phyloP scores from a whole-genome alignment of 768 basidiomycete species.

The Termitomyces sp. region DNA sequence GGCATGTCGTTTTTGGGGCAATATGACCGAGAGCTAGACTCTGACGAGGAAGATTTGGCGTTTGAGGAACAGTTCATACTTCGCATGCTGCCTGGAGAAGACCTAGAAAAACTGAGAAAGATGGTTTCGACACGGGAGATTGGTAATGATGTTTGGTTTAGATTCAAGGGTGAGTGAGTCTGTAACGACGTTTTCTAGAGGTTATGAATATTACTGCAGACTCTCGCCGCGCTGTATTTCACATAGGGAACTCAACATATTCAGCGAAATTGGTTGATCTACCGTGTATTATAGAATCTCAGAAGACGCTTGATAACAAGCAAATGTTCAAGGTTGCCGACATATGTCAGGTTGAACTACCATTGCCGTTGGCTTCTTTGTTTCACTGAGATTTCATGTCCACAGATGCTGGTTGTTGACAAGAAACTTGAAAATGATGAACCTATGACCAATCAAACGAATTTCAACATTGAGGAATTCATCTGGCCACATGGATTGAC shows the following conservation, averaged over 20 bases:
- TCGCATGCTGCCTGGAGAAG: constrained; percentile 80
- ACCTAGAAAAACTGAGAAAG: constrained; percentile 74
- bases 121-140: constrained; percentile 78
- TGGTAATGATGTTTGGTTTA: constrained; percentile 89
- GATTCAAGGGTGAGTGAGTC: constrained; percentile 76
- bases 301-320: constrained; percentile 94
- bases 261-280: constrained; percentile 94
- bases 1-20: constrained; percentile 87
- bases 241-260: constrained; percentile 75
- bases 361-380: not conserved
- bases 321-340: constrained; percentile 99
- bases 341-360: constrained; percentile 78
- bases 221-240: constrained; percentile 85
- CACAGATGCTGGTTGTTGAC: constrained; percentile 89
- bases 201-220: constrained; percentile 42
- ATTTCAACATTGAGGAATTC: constrained; percentile 90
- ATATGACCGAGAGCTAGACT: constrained; percentile 93
- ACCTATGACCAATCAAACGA: constrained; percentile 51
- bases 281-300: constrained; percentile 89
- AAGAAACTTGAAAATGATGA: constrained; percentile 71
- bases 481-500: constrained; percentile 97
- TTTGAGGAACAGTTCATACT: constrained; percentile 98
- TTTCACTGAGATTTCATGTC: constrained; percentile 3
- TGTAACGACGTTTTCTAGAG: not conserved
- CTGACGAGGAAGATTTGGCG: constrained; percentile 88